A percentile compares a stretch with the other conserved stretches of the same genome.
phyloP scores from a whole-genome alignment of 495 filamentous ascomycete genomes.

The Chaetomium fimeti region DNA sequence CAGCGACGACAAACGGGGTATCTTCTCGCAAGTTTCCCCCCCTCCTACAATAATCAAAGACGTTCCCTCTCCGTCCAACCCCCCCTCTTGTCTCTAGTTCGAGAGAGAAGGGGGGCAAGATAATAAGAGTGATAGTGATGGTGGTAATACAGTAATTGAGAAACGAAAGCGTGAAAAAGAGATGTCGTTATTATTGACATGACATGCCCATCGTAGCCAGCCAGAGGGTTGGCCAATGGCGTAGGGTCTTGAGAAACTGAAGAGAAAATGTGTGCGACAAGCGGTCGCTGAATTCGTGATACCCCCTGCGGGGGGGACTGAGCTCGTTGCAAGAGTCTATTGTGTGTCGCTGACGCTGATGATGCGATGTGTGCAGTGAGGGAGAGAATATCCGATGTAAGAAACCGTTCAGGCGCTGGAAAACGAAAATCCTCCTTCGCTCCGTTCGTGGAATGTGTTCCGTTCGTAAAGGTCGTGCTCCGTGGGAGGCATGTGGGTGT shows the following conservation, averaged over 20 bases:
- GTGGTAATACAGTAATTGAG: neutral
- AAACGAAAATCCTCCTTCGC: neutral
- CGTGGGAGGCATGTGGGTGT: neutral
- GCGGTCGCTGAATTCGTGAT: neutral
- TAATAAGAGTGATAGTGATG: too few relatives aligned
- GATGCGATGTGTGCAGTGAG: slow-evolving; percentile 3
- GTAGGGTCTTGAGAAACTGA: neutral
- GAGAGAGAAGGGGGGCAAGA: too few relatives aligned
- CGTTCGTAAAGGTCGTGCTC: slow-evolving; percentile 29
- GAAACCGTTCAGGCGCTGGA: slow-evolving; percentile 23
- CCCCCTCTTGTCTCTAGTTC: too few relatives aligned
- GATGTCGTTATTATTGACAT: slow-evolving; percentile 1
- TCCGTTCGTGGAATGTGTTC: slow-evolving; percentile 21
- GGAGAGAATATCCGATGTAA: neutral
- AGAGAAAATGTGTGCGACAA: neutral
- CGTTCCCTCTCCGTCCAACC: neutral
- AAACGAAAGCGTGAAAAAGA: neutral
- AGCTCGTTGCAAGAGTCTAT: neutral
- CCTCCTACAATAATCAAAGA: neutral
- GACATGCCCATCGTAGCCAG: neutral
- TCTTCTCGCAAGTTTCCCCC: slow-evolving; percentile 1
- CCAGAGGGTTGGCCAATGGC: neutral
- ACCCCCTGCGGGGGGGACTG: neutral
- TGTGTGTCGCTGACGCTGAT: neutral
- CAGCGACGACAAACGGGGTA: slow-evolving; percentile 6